phyloP scores from a whole-genome alignment of 352 stramenopile species.

The Pythium diclinum region DNA sequence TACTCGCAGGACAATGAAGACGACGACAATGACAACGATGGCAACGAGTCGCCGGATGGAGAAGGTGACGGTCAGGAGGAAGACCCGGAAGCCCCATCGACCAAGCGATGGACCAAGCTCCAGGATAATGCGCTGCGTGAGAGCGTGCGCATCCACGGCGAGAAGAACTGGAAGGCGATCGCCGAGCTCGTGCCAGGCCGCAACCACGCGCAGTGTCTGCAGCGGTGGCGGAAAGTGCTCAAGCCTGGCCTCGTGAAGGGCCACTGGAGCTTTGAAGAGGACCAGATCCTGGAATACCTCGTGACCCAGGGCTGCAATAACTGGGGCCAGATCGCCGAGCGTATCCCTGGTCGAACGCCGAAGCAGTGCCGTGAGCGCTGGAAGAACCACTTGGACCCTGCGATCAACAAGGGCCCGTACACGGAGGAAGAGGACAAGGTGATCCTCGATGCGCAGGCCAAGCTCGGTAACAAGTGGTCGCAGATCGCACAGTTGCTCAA shows the following conservation, averaged over 20 bases:
- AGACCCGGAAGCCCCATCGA: constrained; percentile 71
- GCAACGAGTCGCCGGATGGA: constrained; percentile 19
- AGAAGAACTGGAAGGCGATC: constrained; percentile 90
- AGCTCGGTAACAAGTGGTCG: constrained; percentile 95
- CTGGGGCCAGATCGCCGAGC: constrained; percentile 91
- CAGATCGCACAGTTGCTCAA: constrained; percentile 93
- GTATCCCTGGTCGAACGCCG: constrained; percentile 90
- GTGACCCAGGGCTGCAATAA: constrained; percentile 90
- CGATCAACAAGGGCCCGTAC: constrained; percentile 95
- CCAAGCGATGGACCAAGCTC: constrained; percentile 86
- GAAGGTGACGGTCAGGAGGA: constrained; percentile 29
- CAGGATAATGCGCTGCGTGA: constrained; percentile 82
- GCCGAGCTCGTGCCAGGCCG: constrained; percentile 77
- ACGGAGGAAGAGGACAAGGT: constrained; percentile 93
- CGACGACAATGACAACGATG: constrained; percentile 31
- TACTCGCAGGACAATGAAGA: constrained; percentile 34
- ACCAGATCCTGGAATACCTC: constrained; percentile 90
- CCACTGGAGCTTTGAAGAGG: constrained; percentile 94
- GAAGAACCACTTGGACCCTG: constrained; percentile 87
- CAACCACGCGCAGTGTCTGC: constrained; percentile 87
- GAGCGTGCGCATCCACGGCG: constrained; percentile 77
- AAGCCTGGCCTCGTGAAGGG: constrained; percentile 95
- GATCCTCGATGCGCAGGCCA: constrained; percentile 89
- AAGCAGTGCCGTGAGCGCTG: constrained; percentile 91
- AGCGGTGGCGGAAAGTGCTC: constrained; percentile 91